A percentile compares a stretch with the other conserved stretches of the same genome.
Evolutionary conservation across 2,329 filamentous ascomycete species (phyloP).

Genomic region (Hypoxylon sp.): DNA sequence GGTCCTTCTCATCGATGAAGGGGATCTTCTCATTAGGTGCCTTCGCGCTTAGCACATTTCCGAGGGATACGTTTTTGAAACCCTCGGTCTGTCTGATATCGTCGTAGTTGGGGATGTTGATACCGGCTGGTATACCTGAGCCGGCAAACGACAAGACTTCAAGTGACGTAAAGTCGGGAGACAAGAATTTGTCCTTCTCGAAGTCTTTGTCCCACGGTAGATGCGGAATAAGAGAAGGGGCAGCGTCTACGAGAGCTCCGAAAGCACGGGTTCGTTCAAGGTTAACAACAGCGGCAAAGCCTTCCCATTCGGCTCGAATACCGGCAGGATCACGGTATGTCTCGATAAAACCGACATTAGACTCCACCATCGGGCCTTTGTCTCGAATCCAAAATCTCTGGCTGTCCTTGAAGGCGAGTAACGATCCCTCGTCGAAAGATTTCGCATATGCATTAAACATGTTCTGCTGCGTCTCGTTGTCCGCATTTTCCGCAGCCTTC

Average conservation of each 20-base stretch:
- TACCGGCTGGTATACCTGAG: slow-evolving; percentile 72
- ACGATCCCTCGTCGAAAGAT: slow-evolving; percentile 77
- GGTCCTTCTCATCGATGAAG: slow-evolving; percentile 82
- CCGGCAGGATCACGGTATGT: slow-evolving; percentile 86
- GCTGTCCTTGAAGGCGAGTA: slow-evolving; percentile 80
- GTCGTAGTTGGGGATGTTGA: slow-evolving; percentile 62
- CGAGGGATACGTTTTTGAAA: slow-evolving; percentile 93
- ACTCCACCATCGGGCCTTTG: slow-evolving; percentile 81
- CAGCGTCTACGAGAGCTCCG: slow-evolving; percentile 81
- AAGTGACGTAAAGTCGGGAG: slow-evolving; percentile 93
- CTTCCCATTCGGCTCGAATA: slow-evolving; percentile 84
- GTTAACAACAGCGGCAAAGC: slow-evolving; percentile 85
- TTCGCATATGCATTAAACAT: slow-evolving; percentile 68
- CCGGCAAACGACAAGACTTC: slow-evolving; percentile 86
- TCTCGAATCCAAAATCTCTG: slow-evolving; percentile 86
- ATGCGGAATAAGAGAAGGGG: slow-evolving; percentile 84
- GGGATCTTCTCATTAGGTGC: slow-evolving; percentile 91
- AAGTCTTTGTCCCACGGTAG: slow-evolving; percentile 89
- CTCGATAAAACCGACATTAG: slow-evolving; percentile 85
- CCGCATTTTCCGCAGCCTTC: slow-evolving; percentile 72
- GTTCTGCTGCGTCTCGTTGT: slow-evolving; percentile 76
- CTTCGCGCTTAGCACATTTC: slow-evolving; percentile 91
- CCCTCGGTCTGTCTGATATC: slow-evolving; percentile 77
- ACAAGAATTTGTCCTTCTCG: slow-evolving; percentile 95
- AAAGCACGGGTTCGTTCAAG: slow-evolving; percentile 90